phyloP scores from a whole-genome alignment of 306 rosid genomes.

The Malus asiatica region DNA sequence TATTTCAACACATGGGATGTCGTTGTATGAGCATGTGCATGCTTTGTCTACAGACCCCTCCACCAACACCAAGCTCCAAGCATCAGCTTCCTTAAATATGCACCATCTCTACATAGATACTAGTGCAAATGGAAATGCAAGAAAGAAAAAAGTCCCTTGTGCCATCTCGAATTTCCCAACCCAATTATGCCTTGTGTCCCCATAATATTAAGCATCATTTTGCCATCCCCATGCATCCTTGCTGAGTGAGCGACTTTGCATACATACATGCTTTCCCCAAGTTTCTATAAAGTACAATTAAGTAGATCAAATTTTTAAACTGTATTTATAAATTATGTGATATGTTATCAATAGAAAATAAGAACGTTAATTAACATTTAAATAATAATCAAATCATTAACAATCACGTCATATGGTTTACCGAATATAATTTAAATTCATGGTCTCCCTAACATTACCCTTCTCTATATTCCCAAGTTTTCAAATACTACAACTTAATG shows the following conservation, averaged over 20 bases:
- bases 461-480: neutral
- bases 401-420: no score
- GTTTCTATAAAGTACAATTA: neutral
- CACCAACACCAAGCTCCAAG: neutral
- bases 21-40: slow-evolving; percentile 24
- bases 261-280: neutral
- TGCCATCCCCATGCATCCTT: neutral
- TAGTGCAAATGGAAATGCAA: slow-evolving; percentile 13
- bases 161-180: slow-evolving; percentile 21
- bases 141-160: neutral
- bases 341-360: no score
- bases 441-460: no score
- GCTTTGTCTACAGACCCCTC: slow-evolving; percentile 16
- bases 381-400: no score
- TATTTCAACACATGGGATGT: slow-evolving; percentile 40
- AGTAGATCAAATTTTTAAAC: no score
- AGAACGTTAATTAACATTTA: no score
- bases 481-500: neutral
- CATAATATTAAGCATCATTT: neutral
- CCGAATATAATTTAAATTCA: no score
- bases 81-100: slow-evolving; percentile 4
- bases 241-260: neutral
- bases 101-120: neutral
- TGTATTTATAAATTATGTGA: no score
- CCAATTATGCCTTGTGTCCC: slow-evolving; percentile 11